Base-by-base conservation (phyloP, 2,329 filamentous ascomycete species). In the Anthostomella pinea region DNA sequence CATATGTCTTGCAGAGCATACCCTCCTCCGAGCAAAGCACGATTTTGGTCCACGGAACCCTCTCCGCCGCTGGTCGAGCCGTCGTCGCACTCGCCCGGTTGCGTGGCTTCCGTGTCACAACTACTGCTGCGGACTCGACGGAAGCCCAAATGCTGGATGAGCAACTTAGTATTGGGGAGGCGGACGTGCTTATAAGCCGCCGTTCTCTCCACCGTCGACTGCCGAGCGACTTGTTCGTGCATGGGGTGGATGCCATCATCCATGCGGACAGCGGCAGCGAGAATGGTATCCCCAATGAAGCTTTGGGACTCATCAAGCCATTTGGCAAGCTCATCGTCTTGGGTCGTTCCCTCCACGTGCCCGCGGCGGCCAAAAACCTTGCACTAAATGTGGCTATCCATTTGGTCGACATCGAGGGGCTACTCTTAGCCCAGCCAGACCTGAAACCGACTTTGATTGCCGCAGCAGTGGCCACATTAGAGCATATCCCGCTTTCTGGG, bases 31-130 rank as follows among this genome's bases (percentile, higher is more conserved):
- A 14, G 8, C n/a, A 13, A 11, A 16, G 13, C 10, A 29, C 7
- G 7, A 23, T 45, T 16, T 15, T 48, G 4, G 30, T 48, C 8
- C 42, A 45, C 24, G 45, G 45, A 11, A 40, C 35, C n/a, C 26
- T 39, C 8, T 43, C 15, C 8, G n/a, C 14, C 7, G 19, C 21
- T 20, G 45, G 45, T 6, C 24, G 45, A 3, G 38, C 35, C 8
- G 23, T 19, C 7, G 15, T 46, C 3, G 45, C 45, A 6, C 15
- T 33, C 11, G 45, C 38, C 5, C 28, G 33, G 22, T 33, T 30
- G 6, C 20, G 41, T 16, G 39, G 38, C 5, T 33, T 33, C 8
- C 32, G 26, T 14, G 19, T 46, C 7, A 28, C 31, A 1, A 38
- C 26, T 10, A 34, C 35, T 11, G 45, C 45, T 6, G 27, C 35